Evolutionary conservation across 164 flowering plant genomes (phyloP), one percentile per base, ranked within the genome.

Genomic region (Magnolia changhungtana): DNA sequence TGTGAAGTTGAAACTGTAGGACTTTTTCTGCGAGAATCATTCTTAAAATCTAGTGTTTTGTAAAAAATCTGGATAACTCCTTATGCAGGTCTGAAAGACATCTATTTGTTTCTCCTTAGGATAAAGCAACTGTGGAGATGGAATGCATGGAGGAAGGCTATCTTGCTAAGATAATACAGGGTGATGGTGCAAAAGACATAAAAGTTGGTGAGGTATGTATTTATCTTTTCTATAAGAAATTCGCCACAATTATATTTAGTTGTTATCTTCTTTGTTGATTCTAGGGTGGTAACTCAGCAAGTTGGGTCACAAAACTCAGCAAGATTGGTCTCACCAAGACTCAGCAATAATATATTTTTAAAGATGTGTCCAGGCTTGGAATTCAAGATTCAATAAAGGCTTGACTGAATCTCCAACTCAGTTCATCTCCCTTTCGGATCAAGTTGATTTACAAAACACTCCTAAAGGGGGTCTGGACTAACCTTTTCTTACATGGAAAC

Each of bases 111-210:
- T 9, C 52, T 19, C 69, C n/a, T 0, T 71, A 95, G 99, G 99
- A 96, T 84, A 96, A 96, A 86, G 98, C 99, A 20, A 94, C 99
- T 3, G 99, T 96, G 18, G 99, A 96, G 83, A 90, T 96, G 99
- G 99, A 96, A 83, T 92, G 97, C 83, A 94, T 96, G 99, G 99
- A 96, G 79, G 99, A 96, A 77, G 98, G 99, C 23, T 96, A 88
- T 85, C 81, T 94, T 79, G 99, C 98, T 52, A 96, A 91, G 87
- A 96, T 96, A 66, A 31, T 96, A 72, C 87, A 77, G 55, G 96
- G 91, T 59, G 99, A 94, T 77, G 98, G 97, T 7, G 83, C 97
- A 67, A 91, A 90, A 85, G 96, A 87, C 52, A 92, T 96, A 69
- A 81, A 94, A 92, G 99, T 96, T 84, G 99, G 99, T 18, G 98